Evolutionary conservation across 495 filamentous ascomycete species (phyloP).

Genomic region (Trichoderma gamsii): DNA sequence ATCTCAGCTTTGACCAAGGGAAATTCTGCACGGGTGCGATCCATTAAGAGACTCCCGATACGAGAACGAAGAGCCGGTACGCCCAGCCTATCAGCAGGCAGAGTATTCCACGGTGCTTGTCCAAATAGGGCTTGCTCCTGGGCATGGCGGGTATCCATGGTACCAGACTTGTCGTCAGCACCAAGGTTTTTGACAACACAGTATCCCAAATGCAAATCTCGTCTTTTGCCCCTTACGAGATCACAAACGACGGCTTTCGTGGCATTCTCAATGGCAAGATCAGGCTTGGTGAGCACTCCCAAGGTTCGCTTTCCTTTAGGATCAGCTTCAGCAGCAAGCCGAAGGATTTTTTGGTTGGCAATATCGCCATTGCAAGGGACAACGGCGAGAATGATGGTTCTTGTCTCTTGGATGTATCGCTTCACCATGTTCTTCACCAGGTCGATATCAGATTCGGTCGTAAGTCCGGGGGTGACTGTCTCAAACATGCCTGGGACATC

Average conservation of each 20-base stretch:
- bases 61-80: background rate
- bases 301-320: conserved; percentile 36
- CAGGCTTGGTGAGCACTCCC: conserved; percentile 50
- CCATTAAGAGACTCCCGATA: background rate
- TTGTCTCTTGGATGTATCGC: conserved; percentile 41
- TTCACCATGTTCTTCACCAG: conserved; percentile 40
- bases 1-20: background rate
- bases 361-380: conserved; percentile 46
- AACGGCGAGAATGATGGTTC: conserved; percentile 48
- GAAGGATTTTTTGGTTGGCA: conserved; percentile 44
- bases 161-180: conserved; percentile 2
- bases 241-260: conserved; percentile 21
- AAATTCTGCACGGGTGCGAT: background rate
- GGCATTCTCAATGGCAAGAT: conserved; percentile 36
- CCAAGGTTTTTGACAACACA: conserved; percentile 12
- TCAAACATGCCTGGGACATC: conserved; percentile 54
- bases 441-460: conserved; percentile 30
- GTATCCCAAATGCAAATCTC: conserved; percentile 8
- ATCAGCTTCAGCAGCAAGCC: conserved; percentile 37
- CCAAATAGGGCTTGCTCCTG: background rate
- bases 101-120: background rate
- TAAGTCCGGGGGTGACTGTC: background rate
- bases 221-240: background rate
- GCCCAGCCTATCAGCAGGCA: background rate
- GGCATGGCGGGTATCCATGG: background rate